Evolutionary conservation across 352 stramenopile genomes (phyloP), one percentile per base, ranked within the genome.

Genomic region (Pythium insidiosum): DNA sequence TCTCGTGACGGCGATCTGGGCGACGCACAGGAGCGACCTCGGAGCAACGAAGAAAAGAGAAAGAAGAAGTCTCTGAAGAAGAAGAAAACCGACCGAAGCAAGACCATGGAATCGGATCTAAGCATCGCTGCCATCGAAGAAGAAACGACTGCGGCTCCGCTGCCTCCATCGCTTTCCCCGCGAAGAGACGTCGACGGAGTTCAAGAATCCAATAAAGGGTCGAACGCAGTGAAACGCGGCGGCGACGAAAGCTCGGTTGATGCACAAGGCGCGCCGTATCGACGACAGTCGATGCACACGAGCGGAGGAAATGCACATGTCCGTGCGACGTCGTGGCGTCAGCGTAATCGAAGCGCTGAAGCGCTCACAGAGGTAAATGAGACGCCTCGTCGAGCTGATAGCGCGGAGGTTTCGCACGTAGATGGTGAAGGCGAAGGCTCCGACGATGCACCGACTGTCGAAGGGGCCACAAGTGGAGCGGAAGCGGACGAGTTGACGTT

Each of bases 401-500:
- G 18, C 12, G 34, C 22, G 6, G 34, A 39, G 34, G 12, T 13
- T 21, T 11, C 21, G n/a, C 21, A 33, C 16, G 35, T 3, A 22
- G 44, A 38, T 15, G 4, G 18, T 4, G 38, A 46, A 12, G 46
- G 2, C 2, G 37, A 39, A 7, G 26, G 16, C 6, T n/a, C n/a
- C n/a, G n/a, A n/a, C n/a, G n/a, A n/a, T n/a, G n/a, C n/a, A n/a
- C n/a, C n/a, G n/a, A n/a, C n/a, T n/a, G n/a, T n/a, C n/a, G 46
- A 41, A 4, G 38, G 37, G 11, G 38, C 22, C 15, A 10, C 21
- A n/a, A 24, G 15, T 6, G 45, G 30, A 7, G 34, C 9, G 6
- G 16, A 20, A 7, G n/a, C 21, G 4, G 31, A 69, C 10, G 68
- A 81, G 26, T 29, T 81, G n/a, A 70, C 58, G n/a, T 81, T 81